A percentile compares a stretch with the other conserved stretches of the same genome.
These are phyloP conservation scores for Chytridium lagenaria DNA, from an alignment of 371 early-diverging fungal genomes.

Conservation along the genomic window DNA sequence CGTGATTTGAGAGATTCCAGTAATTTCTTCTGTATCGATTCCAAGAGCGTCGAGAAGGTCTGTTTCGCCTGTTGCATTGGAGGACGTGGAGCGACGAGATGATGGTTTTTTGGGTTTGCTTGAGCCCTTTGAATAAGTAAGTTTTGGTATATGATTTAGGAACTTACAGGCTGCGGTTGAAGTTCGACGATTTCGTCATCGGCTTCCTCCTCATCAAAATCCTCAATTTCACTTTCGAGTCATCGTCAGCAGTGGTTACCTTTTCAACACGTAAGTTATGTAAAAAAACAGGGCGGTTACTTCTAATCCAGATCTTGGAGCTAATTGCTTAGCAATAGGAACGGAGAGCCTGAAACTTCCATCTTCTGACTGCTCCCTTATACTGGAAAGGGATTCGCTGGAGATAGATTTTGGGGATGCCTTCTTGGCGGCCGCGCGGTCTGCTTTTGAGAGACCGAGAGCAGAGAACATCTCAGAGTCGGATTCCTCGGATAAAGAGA, in stretches of 20 bases:
- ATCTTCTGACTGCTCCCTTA: not conserved
- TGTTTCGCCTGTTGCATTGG: not conserved
- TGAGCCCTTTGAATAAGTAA: not conserved
- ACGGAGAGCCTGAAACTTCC: no score
- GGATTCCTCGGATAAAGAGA: slow-evolving; percentile 9
- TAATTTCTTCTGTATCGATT: slow-evolving; percentile 4
- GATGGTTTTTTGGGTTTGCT: not conserved
- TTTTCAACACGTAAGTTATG: no score
- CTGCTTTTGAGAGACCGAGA: slow-evolving; percentile 14
- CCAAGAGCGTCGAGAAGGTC: slow-evolving; percentile 6
- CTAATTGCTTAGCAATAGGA: no score
- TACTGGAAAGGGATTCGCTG: not conserved
- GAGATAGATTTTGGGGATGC: no score
- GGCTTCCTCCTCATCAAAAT: not conserved
- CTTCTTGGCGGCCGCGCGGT: not conserved
- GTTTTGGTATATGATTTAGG: not conserved
- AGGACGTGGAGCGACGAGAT: no score
- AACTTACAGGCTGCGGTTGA: not conserved
- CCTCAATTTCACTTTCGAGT: no score
- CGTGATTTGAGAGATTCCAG: not conserved
- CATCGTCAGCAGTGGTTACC: no score
- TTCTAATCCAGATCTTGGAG: no score
- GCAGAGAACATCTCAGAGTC: slow-evolving; percentile 8
- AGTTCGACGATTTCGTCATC: not conserved
- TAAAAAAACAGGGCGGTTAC: no score